Conservation (phyloP, 2,329 filamentous ascomycete species). For the Neurospora sp. region DNA sequence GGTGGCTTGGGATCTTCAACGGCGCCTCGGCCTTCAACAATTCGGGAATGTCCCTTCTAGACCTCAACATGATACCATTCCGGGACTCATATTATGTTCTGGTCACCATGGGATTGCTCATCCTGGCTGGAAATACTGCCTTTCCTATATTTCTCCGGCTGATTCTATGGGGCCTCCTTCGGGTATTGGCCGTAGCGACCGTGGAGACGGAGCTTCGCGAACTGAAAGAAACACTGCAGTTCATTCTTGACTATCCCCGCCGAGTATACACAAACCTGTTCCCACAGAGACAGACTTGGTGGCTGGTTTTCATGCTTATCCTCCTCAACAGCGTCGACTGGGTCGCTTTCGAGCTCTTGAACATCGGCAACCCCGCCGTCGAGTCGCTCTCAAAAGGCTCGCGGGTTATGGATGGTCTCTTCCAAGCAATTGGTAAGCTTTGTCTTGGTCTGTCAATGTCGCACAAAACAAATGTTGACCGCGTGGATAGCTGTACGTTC, state of each 20-base stretch:
- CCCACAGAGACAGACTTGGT: slow-evolving; percentile 54
- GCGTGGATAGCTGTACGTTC: slow-evolving; percentile 45
- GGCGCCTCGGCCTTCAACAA: slow-evolving; percentile 62
- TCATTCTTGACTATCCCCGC: slow-evolving; percentile 46
- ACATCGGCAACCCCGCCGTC: slow-evolving; percentile 50
- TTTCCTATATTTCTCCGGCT: slow-evolving; percentile 56
- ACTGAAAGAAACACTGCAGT: slow-evolving; percentile 40
- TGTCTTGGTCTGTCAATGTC: neutral
- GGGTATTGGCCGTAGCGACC: slow-evolving; percentile 29
- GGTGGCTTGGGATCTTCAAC: slow-evolving; percentile 61
- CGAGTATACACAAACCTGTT: slow-evolving; percentile 57
- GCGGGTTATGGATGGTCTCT: slow-evolving; percentile 54
- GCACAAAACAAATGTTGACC: neutral
- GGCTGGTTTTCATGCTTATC: slow-evolving; percentile 51
- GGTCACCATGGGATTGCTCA: slow-evolving; percentile 44
- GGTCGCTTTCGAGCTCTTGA: slow-evolving; percentile 56
- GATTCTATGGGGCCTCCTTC: slow-evolving; percentile 43
- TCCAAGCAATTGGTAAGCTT: slow-evolving; percentile 46
- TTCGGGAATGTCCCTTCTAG: slow-evolving; percentile 58
- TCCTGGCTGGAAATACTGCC: slow-evolving; percentile 56
- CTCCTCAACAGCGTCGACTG: slow-evolving; percentile 54
- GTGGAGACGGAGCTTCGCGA: slow-evolving; percentile 26
- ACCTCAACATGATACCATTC: slow-evolving; percentile 56
- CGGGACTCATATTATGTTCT: slow-evolving; percentile 41
- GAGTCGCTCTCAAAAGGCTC: slow-evolving; percentile 40